Evolutionary conservation across 2,329 filamentous ascomycete species (phyloP), one percentile per base, ranked within the genome.

Genomic region (Pseudonectria buxi): DNA sequence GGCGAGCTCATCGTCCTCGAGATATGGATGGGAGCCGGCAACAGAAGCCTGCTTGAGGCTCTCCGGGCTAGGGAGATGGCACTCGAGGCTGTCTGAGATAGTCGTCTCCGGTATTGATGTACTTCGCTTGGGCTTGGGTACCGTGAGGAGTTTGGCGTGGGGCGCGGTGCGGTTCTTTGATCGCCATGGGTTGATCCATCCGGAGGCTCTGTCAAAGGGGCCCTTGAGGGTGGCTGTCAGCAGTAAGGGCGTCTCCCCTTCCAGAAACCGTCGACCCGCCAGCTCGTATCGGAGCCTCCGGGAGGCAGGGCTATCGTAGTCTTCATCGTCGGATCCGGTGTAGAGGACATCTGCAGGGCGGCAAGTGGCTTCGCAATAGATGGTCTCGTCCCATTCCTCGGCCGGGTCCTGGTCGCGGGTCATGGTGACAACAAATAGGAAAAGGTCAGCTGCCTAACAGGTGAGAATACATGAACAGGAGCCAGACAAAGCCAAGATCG

Each of bases 171-270:
- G 46, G 14, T 47, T 34, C 24, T 55, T 56, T 29, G 55, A 55
- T 28, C 44, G 46, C 59, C 59, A 62, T 5, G 59, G 59, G 30
- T 62, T 62, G 4, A 45, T 32, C 57, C 57, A 61, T 26, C 52
- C 47, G 6, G 52, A 50, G 6, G 31, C 44, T 24, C 36, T 27
- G 14, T 70, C 65, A 44, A 85, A 82, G 0, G 81, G 82, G 1
- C 81, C 82, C 40, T 62, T 68, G 3, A 86, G 62, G 6, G 62
- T 58, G 6, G 81, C 73, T 10, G 82, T 81, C 3, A 79, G 54
- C 3, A 88, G 64, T 15, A 72, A 50, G 0, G 81, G 69, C 2
- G 67, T 52, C 22, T 67, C 60, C 1, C 81, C 82, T 6, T 65
- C 58, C 26, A 84, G 59, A 46, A 73, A 85, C 24, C 68, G 66